Evolutionary conservation across 1,139 yeast species (phyloP), one percentile per base, ranked within the genome.

Genomic region (Komagataea norvegica): DNA sequence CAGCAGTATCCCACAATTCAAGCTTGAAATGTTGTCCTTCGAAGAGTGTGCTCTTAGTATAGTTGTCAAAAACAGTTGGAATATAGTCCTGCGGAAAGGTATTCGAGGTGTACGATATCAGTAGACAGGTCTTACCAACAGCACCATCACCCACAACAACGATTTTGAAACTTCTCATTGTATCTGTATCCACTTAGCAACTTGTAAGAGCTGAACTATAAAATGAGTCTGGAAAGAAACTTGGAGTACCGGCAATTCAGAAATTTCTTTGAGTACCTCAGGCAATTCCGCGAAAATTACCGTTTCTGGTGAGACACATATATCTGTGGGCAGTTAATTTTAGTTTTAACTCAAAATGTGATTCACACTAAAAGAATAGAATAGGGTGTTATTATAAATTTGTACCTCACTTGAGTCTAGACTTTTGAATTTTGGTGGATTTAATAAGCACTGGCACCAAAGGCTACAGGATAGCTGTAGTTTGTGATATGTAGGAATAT

Each of bases 1-100:
- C 96, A 8, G 96, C 96, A n/a, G 96, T 88, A 72, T 88, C 96
- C 95, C 96, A 88, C 37, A 88, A 70, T 18, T 94, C 95, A 36
- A 88, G 68, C 54, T 84, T 84, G 51, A 85, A 80, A 31, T 56
- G 57, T 53, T 80, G 87, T 30, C 84, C 84, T 53, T 83, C 91
- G 27, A 81, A 82, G 74, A 85, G 77, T 25, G 88, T 89, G 33
- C 85, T 82, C 15, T 95, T 93, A 5, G 94, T 77, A 59, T 87
- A 87, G 63, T 87, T 86, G 57, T 87, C 95, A 57, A 86, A 86
- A 9, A 85, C 93, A 0, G 97, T 89, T 39, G 97, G 97, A 45
- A 89, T 86, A 60, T 89, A 89, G 62, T 89, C 97, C 53, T 85
- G 86, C 5, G 96, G 97, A 63, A 89, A 89, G 36, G 93, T 87